A percentile compares a stretch with the other conserved stretches of the same genome.
phyloP scores from a whole-genome alignment of 805 yeast genomes.

The Nadsonia fulvescens region DNA sequence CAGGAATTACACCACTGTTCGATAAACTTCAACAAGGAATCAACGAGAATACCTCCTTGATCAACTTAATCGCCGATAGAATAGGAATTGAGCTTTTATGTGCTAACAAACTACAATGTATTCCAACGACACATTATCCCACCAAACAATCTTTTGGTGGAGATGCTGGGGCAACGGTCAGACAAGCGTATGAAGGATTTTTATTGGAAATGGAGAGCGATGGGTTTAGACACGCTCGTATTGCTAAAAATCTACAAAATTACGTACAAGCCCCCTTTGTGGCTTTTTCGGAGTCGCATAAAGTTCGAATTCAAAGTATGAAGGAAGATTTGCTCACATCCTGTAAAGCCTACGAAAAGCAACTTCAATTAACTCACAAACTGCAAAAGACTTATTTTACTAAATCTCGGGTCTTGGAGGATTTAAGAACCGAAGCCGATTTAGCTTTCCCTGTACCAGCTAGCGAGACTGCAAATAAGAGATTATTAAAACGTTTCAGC shows the following conservation, averaged over 20 bases:
- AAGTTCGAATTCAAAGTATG: conserved; percentile 37
- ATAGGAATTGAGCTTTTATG: conserved; percentile 49
- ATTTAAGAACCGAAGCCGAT: conserved; percentile 11
- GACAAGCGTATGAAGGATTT: conserved; percentile 36
- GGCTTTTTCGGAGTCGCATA: conserved; percentile 55
- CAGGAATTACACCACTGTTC: conserved; percentile 20
- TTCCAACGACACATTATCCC: conserved; percentile 23
- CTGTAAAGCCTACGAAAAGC: conserved; percentile 29
- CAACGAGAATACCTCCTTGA: conserved; percentile 48
- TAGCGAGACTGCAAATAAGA: no score
- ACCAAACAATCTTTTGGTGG: conserved; percentile 23
- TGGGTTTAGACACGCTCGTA: conserved; percentile 35
- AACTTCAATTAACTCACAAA: conserved; percentile 27
- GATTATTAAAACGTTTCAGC: no score
- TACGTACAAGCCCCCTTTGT: conserved; percentile 49
- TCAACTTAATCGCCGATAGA: conserved; percentile 39
- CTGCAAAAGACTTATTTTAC: conserved; percentile 45
- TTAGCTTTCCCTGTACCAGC: conserved; percentile 6
- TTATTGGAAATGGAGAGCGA: conserved; percentile 32
- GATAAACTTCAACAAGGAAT: conserved; percentile 30
- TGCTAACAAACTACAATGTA: conserved; percentile 34
- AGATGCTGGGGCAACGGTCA: conserved; percentile 42
- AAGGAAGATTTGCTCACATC: conserved; percentile 31
- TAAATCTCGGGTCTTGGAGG: conserved; percentile 53
- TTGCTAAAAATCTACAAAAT: conserved; percentile 38